A percentile compares a stretch with the other conserved stretches of the same genome.
Conservation (phyloP, 2,329 filamentous ascomycete species). For the Scytalidium lignicola region DNA sequence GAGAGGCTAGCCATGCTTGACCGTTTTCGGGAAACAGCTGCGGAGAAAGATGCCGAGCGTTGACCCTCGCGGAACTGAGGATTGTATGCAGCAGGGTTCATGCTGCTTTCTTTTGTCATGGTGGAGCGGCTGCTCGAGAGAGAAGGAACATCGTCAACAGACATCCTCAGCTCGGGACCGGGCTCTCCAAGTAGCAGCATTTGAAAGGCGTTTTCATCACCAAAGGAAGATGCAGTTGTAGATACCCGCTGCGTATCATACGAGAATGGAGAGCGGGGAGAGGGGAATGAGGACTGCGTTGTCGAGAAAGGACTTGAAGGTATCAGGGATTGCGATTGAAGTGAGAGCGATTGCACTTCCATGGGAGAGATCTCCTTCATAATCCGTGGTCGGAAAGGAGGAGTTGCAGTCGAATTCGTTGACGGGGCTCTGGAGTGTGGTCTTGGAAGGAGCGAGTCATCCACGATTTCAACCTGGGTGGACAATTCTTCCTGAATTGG, state of each 20-base stretch:
- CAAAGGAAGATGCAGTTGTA: constrained; percentile 68
- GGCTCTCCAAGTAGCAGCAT: constrained; percentile 70
- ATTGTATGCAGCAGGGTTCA: constrained; percentile 30
- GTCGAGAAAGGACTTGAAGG: constrained; percentile 61
- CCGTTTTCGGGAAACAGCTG: constrained; percentile 62
- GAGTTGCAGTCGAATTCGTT: constrained; percentile 27
- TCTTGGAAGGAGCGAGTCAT: constrained; percentile 31
- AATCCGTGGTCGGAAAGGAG: constrained; percentile 20
- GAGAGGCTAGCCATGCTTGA: constrained; percentile 74
- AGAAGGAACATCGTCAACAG: constrained; percentile 69
- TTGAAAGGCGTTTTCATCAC: constrained; percentile 66
- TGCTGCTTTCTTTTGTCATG: constrained; percentile 63
- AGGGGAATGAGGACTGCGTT: constrained; percentile 51
- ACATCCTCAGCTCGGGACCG: constrained; percentile 65
- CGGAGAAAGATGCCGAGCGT: constrained; percentile 57
- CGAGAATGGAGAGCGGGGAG: constrained; percentile 63
- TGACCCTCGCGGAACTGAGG: constrained; percentile 50
- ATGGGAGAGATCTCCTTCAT: constrained; percentile 43
- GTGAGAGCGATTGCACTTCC: constrained; percentile 36
- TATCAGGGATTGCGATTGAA: constrained; percentile 38
- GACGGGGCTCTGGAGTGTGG: constrained; percentile 26
- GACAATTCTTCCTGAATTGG: constrained; percentile 43
- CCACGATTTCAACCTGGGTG: constrained; percentile 33
- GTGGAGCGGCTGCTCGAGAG: constrained; percentile 72
- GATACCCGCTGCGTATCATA: constrained; percentile 69